Evolutionary conservation across 306 rosid species (phyloP), one percentile per base, ranked within the genome.

Genomic region (Fragaria nilgerrensis): DNA sequence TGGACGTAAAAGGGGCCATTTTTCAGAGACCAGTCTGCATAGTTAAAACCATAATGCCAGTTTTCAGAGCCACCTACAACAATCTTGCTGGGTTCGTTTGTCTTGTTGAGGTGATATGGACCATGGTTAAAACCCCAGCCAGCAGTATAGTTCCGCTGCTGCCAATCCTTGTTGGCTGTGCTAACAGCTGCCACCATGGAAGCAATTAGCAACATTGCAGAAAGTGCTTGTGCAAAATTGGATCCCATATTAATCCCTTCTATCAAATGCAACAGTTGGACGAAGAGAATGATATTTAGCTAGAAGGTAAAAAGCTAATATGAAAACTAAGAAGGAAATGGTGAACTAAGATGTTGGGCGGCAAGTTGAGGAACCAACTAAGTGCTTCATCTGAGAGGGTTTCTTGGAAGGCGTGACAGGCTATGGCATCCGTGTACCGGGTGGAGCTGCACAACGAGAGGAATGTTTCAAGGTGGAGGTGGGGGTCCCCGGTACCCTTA

Each of bases 41-140:
- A 91, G 81, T 88, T 83, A 27, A 49, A 87, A 49, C 90, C 90
- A 23, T 81, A 88, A 23, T 67, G 88, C 96, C 96, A 89, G 8
- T 75, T 58, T 25, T 89, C 29, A 0, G 94, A 85, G 0, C 91
- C 94, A 76, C 97, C 97, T 0, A 90, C 97, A 0, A 77, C 22
- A 34, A 92, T 82, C 41, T 73, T 80, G 14, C 32, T 75, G 10
- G 93, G 22, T 29, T 41, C 78, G 14, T 58, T 52, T 77, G 67
- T 45, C 20, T 37, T 22, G 36, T 53, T 61, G 77, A 39, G 81
- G 15, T 56, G 76, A 15, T 52, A 39, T 1, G 32, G 70, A 17
- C 61, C 61, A 53, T 20, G 61, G 61, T 34, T 55, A 25, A 55
- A 37, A 2, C 76, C 72, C 75, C 81, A 79, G 39, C 50, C 39